Percentiles rank a stretch among this genome's conserved stretches.
Conservation (phyloP, 2,329 filamentous ascomycete genomes). For the Acephala macrosclerotiorum region DNA sequence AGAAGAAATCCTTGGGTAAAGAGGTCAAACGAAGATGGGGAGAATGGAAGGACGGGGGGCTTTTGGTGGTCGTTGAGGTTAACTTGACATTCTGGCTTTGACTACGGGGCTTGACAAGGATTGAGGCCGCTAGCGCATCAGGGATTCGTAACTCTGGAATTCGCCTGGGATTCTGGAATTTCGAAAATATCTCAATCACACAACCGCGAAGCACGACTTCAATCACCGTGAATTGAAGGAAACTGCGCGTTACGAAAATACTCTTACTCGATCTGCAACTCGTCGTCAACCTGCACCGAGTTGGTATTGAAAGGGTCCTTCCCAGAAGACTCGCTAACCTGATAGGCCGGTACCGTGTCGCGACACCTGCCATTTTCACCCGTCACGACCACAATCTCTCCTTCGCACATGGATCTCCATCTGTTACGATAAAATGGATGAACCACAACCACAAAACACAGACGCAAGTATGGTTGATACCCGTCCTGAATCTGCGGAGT, state of each 20-base stretch:
- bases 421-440: neutral
- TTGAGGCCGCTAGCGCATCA: neutral
- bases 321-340: neutral
- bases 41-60: slow-evolving; percentile 4
- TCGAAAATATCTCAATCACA: neutral
- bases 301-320: neutral
- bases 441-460: neutral
- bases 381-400: neutral
- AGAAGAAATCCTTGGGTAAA: slow-evolving; percentile 4
- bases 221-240: neutral
- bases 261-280: neutral
- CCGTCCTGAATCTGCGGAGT: neutral
- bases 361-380: neutral
- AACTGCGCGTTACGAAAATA: neutral
- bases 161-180: neutral
- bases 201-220: neutral
- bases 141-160: neutral
- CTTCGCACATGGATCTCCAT: neutral
- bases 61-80: slow-evolving; percentile 4
- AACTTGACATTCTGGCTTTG: slow-evolving; percentile 11
- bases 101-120: neutral
- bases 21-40: neutral
- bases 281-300: neutral
- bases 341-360: neutral
- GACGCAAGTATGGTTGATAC: neutral